Conservation (phyloP, 2,329 filamentous ascomycete genomes). For the Ambrosiella xylebori region DNA sequence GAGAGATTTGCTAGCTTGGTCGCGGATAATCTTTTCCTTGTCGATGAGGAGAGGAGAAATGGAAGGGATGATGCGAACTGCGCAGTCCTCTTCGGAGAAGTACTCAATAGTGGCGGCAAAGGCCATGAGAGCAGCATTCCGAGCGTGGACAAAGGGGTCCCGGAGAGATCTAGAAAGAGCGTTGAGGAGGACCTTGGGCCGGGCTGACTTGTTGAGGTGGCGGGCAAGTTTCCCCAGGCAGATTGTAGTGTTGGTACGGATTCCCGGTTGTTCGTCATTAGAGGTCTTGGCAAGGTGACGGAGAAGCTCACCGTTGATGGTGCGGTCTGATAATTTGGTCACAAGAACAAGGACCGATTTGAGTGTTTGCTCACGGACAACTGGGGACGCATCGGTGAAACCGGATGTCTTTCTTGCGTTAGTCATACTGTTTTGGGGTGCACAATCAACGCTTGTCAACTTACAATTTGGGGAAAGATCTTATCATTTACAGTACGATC, state of each 20-base stretch:
- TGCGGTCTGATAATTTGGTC: slow-evolving; percentile 75
- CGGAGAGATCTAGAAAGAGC: slow-evolving; percentile 79
- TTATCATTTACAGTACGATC: slow-evolving; percentile 89
- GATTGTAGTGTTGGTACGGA: slow-evolving; percentile 94
- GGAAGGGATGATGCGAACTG: slow-evolving; percentile 62
- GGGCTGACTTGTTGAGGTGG: slow-evolving; percentile 59
- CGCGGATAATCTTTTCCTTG: slow-evolving; percentile 86
- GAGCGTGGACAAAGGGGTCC: slow-evolving; percentile 87
- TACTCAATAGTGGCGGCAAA: slow-evolving; percentile 69
- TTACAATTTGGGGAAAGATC: slow-evolving; percentile 83
- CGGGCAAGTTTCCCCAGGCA: slow-evolving; percentile 92
- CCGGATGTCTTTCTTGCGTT: slow-evolving; percentile 51
- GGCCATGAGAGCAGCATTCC: slow-evolving; percentile 77
- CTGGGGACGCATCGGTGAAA: slow-evolving; percentile 77
- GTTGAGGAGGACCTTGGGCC: slow-evolving; percentile 80
- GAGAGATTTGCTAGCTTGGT: slow-evolving; percentile 78
- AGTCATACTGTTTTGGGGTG: neutral
- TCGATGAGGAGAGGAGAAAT: slow-evolving; percentile 76
- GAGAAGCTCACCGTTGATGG: slow-evolving; percentile 82
- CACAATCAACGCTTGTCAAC: slow-evolving; percentile 13
- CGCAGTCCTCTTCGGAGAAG: slow-evolving; percentile 82
- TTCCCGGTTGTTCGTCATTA: slow-evolving; percentile 93
- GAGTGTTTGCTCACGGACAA: slow-evolving; percentile 88
- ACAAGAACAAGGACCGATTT: slow-evolving; percentile 84
- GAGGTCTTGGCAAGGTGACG: slow-evolving; percentile 86